Evolutionary conservation across 2,329 filamentous ascomycete species (phyloP).

Genomic region (Curvularia lunata): DNA sequence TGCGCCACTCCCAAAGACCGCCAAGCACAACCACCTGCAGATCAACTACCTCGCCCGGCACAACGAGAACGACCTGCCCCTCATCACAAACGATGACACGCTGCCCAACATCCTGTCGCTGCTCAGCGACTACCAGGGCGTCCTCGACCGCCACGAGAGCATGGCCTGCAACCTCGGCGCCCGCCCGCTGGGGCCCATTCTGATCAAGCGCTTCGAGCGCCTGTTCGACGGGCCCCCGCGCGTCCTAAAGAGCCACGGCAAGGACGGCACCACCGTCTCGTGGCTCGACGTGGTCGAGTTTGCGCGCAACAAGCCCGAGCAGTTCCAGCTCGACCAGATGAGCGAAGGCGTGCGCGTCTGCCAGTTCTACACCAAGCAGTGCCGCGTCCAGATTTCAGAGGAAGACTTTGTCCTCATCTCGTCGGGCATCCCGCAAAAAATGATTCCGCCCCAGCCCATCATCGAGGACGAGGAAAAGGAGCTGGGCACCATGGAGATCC

Average conservation of each 20-base stretch:
- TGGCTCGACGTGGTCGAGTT: slow-evolving; percentile 90
- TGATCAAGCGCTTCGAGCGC: slow-evolving; percentile 85
- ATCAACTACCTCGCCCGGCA: slow-evolving; percentile 73
- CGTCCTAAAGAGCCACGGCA: slow-evolving; percentile 67
- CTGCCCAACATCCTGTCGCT: slow-evolving; percentile 75
- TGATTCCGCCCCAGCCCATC: slow-evolving; percentile 80
- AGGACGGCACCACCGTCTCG: slow-evolving; percentile 67
- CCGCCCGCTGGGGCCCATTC: slow-evolving; percentile 78
- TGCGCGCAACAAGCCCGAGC: slow-evolving; percentile 77
- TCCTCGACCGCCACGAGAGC: slow-evolving; percentile 83
- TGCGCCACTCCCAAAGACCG: slow-evolving; percentile 56
- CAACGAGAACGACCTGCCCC: slow-evolving; percentile 65
- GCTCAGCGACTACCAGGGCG: slow-evolving; percentile 82
- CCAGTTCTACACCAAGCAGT: slow-evolving; percentile 81
- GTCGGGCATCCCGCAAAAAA: slow-evolving; percentile 80
- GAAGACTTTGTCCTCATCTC: slow-evolving; percentile 86
- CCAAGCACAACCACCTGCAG: slow-evolving; percentile 66
- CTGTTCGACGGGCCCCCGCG: slow-evolving; percentile 83
- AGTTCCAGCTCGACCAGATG: slow-evolving; percentile 74
- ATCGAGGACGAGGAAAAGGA: slow-evolving; percentile 88
- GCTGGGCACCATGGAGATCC: slow-evolving; percentile 79
- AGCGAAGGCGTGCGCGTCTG: slow-evolving; percentile 74
- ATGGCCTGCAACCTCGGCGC: slow-evolving; percentile 85
- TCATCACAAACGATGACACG: slow-evolving; percentile 70
- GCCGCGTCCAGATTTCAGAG: slow-evolving; percentile 82